Evolutionary conservation across 768 basidiomycete genomes (phyloP), one percentile per base, ranked within the genome.

Genomic region (Panellus pusillus): DNA sequence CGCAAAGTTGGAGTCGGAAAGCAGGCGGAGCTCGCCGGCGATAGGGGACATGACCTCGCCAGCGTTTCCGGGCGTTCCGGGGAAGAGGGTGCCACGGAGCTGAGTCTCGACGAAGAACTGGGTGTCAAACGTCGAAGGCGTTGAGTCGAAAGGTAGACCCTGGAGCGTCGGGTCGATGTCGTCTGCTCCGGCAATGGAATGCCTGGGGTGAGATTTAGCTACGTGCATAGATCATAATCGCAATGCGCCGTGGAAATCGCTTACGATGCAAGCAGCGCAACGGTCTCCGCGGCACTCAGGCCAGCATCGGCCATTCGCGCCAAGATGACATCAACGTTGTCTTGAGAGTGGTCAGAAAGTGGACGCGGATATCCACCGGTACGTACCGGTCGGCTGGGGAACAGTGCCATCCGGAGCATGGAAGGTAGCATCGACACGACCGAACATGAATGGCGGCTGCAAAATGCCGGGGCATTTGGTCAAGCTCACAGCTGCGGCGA

Each of bases 401-500:
- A 69, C 58, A 11, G 62, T 55, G 17, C 28, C 36, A 41, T 63
- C 57, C 13, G 57, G 53, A 11, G 67, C 61, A 9, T 65, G 35
- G 32, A 36, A 42, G 2, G 37, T 56, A 3, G 68, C 61, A 14
- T 58, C 43, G 27, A 64, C 60, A 18, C 69, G 64, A 14, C 70
- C 70, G 48, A 68, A 39, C 42, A 70, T 63, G 56, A 70, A 70
- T 28, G 55, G 42, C 5, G 68, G 60, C 1, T 47, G 61, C 35
- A 66, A 65, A 53, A 65, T 66, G 47, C 70, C 71, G 11, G 67
- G 67, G 54, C 70, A 71, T 55, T 66, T 64, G 29, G 45, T 56
- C 17, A 67, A 50, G 27, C 60, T 63, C 35, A 70, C 64, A 8
- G 66, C 67, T 19, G 61, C 67, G 18, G 68, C 65, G 32, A 71